Conservation (phyloP, 176 grass and related monocot species). For the Stipa capillata region DNA sequence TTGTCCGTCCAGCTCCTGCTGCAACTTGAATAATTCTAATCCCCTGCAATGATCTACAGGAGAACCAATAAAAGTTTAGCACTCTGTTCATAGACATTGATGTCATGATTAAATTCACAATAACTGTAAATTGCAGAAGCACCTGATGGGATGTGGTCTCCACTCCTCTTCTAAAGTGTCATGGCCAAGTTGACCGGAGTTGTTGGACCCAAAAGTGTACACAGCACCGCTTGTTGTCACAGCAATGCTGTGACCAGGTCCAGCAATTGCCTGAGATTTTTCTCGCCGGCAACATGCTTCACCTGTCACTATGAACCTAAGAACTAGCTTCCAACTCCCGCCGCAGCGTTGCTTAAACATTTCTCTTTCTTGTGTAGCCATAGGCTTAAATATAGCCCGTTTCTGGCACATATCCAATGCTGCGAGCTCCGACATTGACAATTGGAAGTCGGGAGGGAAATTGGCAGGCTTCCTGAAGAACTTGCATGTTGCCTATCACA, state of each 20-base stretch:
- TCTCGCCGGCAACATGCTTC: constrained; percentile 70
- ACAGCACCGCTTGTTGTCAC: constrained; percentile 53
- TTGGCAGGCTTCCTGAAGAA: constrained; percentile 87
- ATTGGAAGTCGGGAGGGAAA: constrained; percentile 61
- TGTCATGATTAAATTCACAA: constrained; percentile 11
- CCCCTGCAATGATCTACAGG: constrained; percentile 65
- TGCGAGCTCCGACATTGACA: constrained; percentile 71
- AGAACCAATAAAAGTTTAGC: constrained; percentile 2
- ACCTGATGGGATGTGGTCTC: constrained; percentile 72
- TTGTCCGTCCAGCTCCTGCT: constrained; percentile 64
- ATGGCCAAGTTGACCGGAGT: constrained; percentile 77
- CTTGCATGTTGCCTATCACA: constrained; percentile 58
- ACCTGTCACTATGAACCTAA: constrained; percentile 78
- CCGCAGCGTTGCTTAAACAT: constrained; percentile 55
- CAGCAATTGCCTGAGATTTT: constrained; percentile 76
- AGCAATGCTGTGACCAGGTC: constrained; percentile 75
- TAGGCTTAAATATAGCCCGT: constrained; percentile 76
- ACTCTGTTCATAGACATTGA: constrained; percentile 13
- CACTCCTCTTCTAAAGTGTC: constrained; percentile 71
- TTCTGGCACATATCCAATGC: constrained; percentile 82
- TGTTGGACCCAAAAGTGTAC: constrained; percentile 79
- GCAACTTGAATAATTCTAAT: constrained; percentile 81
- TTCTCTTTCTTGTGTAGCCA: constrained; percentile 61
- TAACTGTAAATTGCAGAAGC: constrained; percentile 37
- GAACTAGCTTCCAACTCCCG: constrained; percentile 76